Evolutionary conservation across 2,329 filamentous ascomycete species (phyloP), one percentile per base, ranked within the genome.

Genomic region (Talaromyces rugulosus): DNA sequence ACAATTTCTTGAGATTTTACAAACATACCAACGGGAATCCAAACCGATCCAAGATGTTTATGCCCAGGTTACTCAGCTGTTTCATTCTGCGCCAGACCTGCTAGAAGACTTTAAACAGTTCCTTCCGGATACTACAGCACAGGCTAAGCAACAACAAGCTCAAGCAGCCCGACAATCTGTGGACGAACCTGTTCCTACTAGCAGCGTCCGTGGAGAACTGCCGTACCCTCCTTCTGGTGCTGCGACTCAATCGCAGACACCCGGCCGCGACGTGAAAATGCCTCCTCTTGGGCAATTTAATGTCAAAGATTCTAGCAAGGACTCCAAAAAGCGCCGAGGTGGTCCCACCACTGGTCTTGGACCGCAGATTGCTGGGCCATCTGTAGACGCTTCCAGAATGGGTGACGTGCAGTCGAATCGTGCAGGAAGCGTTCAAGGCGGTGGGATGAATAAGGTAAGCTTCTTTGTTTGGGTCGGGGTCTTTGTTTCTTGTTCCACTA

Each of bases 51-150:
- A 97, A 74, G 95, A 99, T 76, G 95, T 99, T 3, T 99, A 99
- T 75, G 90, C 91, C 1, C 95, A 99, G 76, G 95, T 99, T 28
- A 99, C 96, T 0, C 90, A 89, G 34, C 82, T 99, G 0, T 99
- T 99, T 79, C 92, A 92, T 72, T 89, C 90, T 5, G 95, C 96
- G 0, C 94, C 94, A 4, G 95, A 99, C 77, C 85, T 99, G 12
- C 82, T 99, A 2, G 95, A 99, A 76, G 95, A 99, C 72, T 99
- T 99, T 74, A 99, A 99, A 75, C 95, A 99, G 72, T 99, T 99
- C 68, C 83, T 99, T 7, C 95, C 95, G 0, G 95, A 99, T 74
- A 96, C 94, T 51, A 88, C 89, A 34, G 88, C 89, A 18, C 85
- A 88, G 66, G 86, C 82, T 68, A 90, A 84, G 74, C 85, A 85